Percentiles rank a stretch among this genome's conserved stretches.
Conservation (phyloP, 805 yeast species). For the Komagataella phaffii region DNA sequence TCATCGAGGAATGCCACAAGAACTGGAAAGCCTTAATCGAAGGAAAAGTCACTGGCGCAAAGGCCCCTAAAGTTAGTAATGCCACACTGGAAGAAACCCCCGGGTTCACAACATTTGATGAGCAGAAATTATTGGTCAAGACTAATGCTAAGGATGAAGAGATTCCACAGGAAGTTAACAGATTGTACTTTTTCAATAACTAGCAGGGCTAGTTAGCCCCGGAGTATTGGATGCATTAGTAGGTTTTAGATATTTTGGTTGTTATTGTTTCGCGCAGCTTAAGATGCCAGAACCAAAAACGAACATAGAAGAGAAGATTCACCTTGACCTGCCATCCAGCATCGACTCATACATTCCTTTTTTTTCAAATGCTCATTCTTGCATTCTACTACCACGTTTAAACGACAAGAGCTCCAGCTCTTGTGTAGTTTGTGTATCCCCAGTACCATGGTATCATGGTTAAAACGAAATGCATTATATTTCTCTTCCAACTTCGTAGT, state of each 20-base stretch:
- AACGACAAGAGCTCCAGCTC: not conserved
- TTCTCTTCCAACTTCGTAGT: not conserved
- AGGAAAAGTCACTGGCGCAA: constrained; percentile 17
- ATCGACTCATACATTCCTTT: not conserved
- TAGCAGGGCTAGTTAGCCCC: not conserved
- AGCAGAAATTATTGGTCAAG: constrained; percentile 6
- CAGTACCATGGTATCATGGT: not conserved
- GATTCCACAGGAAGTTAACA: constrained; percentile 26
- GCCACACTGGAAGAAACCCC: constrained; percentile 20
- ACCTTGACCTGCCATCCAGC: not conserved
- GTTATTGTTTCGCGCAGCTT: not conserved
- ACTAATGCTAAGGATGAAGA: constrained; percentile 14
- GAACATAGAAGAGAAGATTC: not conserved
- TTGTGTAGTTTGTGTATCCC: not conserved
- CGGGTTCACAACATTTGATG: constrained; percentile 13
- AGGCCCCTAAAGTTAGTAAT: constrained; percentile 22
- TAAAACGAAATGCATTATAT: not conserved
- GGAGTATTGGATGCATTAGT: not conserved
- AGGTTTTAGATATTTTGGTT: too few relatives aligned
- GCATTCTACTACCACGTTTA: not conserved
- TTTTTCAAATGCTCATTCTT: not conserved
- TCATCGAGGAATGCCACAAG: constrained; percentile 49
- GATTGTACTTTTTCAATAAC: constrained; percentile 15
- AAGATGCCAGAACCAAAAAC: not conserved
- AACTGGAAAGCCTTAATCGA: constrained; percentile 53